phyloP scores from a whole-genome alignment of 2,329 filamentous ascomycete genomes.

The Colletotrichum sp. region DNA sequence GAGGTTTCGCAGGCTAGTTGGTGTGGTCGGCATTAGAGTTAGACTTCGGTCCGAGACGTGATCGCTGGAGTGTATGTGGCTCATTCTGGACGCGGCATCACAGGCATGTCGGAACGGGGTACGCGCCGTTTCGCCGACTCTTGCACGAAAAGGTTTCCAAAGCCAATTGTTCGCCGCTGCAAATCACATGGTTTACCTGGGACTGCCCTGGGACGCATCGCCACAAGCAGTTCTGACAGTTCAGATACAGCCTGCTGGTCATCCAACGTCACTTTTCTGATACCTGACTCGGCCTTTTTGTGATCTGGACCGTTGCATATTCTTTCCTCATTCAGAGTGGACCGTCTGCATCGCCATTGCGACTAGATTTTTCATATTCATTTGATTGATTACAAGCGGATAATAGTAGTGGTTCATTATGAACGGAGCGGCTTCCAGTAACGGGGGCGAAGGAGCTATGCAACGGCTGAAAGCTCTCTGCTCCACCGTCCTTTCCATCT shows the following conservation, averaged over 20 bases:
- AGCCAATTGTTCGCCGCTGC: background rate
- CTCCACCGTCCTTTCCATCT: background rate
- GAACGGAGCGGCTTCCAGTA: background rate
- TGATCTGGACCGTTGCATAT: background rate
- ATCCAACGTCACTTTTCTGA: background rate
- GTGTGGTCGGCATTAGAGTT: background rate
- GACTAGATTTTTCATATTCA: background rate
- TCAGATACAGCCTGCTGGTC: background rate
- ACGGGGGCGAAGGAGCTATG: background rate
- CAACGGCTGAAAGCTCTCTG: background rate
- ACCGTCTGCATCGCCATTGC: background rate
- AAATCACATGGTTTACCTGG: background rate
- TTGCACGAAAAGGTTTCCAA: background rate
- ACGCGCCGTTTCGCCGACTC: background rate
- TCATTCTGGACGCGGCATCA: background rate
- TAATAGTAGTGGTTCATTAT: background rate
- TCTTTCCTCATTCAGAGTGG: background rate
- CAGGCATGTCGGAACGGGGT: background rate
- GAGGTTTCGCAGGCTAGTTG: background rate
- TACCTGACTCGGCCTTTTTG: background rate
- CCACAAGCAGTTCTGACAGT: background rate
- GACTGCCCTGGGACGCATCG: background rate
- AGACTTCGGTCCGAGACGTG: slow-evolving; percentile 7
- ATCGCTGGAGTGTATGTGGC: background rate
- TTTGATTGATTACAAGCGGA: background rate